These are phyloP conservation scores for Didymosphaeria variabile DNA, from an alignment of 2,329 filamentous ascomycete genomes.

Conservation along the genomic window DNA sequence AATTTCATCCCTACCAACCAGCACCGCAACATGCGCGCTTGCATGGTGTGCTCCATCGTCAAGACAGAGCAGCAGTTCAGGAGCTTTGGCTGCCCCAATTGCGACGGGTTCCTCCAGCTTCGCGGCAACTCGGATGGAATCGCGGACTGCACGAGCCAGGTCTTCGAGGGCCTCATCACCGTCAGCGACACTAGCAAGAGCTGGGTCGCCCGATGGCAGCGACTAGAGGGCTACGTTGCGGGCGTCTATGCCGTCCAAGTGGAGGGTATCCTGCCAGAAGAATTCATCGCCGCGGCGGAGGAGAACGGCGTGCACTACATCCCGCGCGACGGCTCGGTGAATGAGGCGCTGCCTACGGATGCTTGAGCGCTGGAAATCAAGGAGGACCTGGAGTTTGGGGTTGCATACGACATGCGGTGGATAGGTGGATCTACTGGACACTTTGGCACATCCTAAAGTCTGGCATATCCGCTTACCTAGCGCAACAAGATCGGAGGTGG, in stretches of 20 bases:
- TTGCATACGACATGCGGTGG: not conserved
- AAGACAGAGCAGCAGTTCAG: constrained; percentile 85
- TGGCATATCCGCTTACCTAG: not conserved
- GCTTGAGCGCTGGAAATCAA: constrained; percentile 16
- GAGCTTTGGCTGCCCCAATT: constrained; percentile 92
- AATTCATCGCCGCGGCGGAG: constrained; percentile 64
- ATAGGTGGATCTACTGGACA: not conserved
- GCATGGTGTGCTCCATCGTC: constrained; percentile 98
- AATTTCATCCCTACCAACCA: constrained; percentile 78
- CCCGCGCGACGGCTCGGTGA: constrained; percentile 54
- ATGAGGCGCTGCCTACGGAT: constrained; percentile 47
- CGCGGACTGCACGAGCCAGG: constrained; percentile 91
- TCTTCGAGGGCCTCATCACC: constrained; percentile 92
- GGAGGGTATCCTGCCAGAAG: constrained; percentile 74
- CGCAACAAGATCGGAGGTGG: not conserved
- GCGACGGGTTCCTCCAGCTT: constrained; percentile 89
- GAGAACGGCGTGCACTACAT: constrained; percentile 69
- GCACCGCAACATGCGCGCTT: constrained; percentile 89
- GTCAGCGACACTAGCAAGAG: constrained; percentile 82
- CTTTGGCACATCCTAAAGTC: not conserved
- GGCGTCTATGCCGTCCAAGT: constrained; percentile 97
- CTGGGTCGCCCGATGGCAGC: constrained; percentile 98
- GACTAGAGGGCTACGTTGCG: constrained; percentile 84
- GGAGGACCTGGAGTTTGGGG: not conserved
- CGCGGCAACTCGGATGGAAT: constrained; percentile 80